Conservation (phyloP, 2,329 filamentous ascomycete genomes). For the Blastomyces silverae region DNA sequence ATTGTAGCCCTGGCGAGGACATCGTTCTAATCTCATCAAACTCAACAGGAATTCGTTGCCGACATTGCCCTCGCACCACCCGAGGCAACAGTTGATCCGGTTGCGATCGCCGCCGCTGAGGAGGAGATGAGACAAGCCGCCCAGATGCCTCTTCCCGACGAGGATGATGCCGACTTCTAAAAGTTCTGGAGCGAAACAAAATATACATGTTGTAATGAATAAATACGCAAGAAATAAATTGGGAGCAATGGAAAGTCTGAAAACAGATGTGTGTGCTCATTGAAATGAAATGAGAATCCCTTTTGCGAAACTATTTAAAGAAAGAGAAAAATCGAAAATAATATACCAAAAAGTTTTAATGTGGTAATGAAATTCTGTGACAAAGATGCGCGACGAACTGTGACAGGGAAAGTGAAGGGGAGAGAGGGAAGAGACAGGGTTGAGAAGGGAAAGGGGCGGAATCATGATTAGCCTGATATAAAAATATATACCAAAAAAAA, state of each 20-base stretch:
- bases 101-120: conserved; percentile 72
- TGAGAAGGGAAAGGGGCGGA: too few relatives aligned
- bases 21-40: conserved; percentile 23
- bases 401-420: too few relatives aligned
- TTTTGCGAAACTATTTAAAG: background rate
- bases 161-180: conserved; percentile 67
- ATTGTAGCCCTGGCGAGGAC: background rate
- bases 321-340: conserved; percentile 4
- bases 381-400: too few relatives aligned
- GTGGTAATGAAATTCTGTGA: conserved; percentile 9
- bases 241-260: conserved; percentile 4
- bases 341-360: conserved; percentile 5
- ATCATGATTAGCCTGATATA: too few relatives aligned
- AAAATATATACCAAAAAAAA: too few relatives aligned
- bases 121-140: conserved; percentile 82
- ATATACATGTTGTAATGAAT: conserved; percentile 14
- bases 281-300: background rate
- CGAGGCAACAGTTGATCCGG: conserved; percentile 80
- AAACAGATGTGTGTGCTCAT: background rate
- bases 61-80: conserved; percentile 90
- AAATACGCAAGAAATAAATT: conserved; percentile 1
- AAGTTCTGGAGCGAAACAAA: conserved; percentile 14
- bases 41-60: conserved; percentile 80
- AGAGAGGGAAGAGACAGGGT: too few relatives aligned
- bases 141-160: conserved; percentile 79